These are phyloP conservation scores for Cladosporium sp. DNA, from an alignment of 2,329 filamentous ascomycete species.

Conservation along the genomic window DNA sequence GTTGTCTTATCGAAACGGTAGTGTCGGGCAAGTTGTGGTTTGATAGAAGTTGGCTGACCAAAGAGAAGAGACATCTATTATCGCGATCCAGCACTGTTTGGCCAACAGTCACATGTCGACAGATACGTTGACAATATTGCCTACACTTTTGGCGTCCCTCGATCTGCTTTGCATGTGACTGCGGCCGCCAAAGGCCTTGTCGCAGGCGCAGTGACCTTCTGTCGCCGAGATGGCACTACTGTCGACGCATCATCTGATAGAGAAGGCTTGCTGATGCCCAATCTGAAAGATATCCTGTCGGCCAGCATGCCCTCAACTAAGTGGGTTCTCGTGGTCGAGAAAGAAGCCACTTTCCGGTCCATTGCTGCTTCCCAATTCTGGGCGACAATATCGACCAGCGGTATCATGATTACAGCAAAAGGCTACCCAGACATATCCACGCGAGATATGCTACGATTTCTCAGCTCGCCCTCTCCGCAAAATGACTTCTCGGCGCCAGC, in stretches of 20 bases:
- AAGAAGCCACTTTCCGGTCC: constrained; percentile 76
- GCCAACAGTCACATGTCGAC: constrained; percentile 65
- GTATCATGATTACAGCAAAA: constrained; percentile 71
- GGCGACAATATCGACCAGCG: constrained; percentile 47
- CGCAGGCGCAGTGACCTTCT: constrained; percentile 53
- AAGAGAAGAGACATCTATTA: constrained; percentile 70
- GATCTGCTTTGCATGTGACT: constrained; percentile 66
- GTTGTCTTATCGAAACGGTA: constrained; percentile 55
- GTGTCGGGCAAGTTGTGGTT: background rate
- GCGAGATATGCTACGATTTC: constrained; percentile 56
- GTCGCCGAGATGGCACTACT: constrained; percentile 42
- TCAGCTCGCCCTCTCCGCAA: constrained; percentile 46
- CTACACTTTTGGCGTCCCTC: constrained; percentile 60
- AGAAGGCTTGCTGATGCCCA: constrained; percentile 60
- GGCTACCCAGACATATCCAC: constrained; percentile 76
- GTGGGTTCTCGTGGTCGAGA: constrained; percentile 74
- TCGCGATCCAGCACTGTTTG: constrained; percentile 67
- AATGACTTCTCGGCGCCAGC: constrained; percentile 43
- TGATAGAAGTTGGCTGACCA: constrained; percentile 13
- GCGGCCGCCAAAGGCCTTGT: constrained; percentile 71
- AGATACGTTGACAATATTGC: constrained; percentile 70
- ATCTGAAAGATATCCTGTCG: constrained; percentile 44
- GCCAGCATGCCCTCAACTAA: constrained; percentile 48
- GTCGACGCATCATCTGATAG: constrained; percentile 38
- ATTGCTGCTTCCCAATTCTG: constrained; percentile 57